phyloP scores from a whole-genome alignment of 495 filamentous ascomycete genomes.

The Neurospora sp. region DNA sequence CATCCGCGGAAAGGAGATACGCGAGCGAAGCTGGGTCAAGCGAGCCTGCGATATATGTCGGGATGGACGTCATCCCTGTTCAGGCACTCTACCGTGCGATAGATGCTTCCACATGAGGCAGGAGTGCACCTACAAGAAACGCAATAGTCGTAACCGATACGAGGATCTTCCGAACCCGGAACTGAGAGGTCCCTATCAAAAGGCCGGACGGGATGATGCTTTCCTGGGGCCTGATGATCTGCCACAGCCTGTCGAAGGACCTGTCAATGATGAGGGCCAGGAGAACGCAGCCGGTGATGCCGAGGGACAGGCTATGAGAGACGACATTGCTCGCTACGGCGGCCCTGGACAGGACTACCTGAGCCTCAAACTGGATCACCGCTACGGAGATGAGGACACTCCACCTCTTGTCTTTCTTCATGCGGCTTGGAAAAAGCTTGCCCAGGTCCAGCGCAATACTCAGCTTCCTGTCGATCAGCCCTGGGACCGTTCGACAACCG shows the following conservation, averaged over 20 bases:
- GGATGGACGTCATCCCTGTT: slow-evolving; percentile 1
- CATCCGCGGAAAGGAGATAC: slow-evolving; percentile 4
- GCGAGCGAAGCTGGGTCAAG: slow-evolving; percentile 9
- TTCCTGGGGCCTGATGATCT: not conserved
- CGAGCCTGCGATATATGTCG: slow-evolving; percentile 17
- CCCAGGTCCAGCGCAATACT: not conserved
- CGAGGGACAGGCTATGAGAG: not conserved
- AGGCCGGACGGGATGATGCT: not conserved
- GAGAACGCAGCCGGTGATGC: not conserved
- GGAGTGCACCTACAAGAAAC: slow-evolving; percentile 12
- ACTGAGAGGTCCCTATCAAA: not conserved
- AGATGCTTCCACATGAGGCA: slow-evolving; percentile 10
- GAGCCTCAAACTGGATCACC: slow-evolving; percentile 3
- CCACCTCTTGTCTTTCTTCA: slow-evolving; percentile 18
- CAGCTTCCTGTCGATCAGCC: slow-evolving; percentile 9
- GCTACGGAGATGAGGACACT: slow-evolving; percentile 11
- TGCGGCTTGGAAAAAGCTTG: slow-evolving; percentile 14
- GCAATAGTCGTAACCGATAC: not conserved
- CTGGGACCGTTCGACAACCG: slow-evolving; percentile 4
- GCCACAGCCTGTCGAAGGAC: not conserved
- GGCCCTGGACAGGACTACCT: not conserved
- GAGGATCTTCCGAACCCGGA: not conserved
- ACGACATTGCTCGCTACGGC: not conserved
- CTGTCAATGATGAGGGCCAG: not conserved
- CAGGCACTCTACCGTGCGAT: slow-evolving; percentile 13